These are phyloP conservation scores for Naganishia randhawae DNA, from an alignment of 768 basidiomycete genomes.

Conservation along the genomic window DNA sequence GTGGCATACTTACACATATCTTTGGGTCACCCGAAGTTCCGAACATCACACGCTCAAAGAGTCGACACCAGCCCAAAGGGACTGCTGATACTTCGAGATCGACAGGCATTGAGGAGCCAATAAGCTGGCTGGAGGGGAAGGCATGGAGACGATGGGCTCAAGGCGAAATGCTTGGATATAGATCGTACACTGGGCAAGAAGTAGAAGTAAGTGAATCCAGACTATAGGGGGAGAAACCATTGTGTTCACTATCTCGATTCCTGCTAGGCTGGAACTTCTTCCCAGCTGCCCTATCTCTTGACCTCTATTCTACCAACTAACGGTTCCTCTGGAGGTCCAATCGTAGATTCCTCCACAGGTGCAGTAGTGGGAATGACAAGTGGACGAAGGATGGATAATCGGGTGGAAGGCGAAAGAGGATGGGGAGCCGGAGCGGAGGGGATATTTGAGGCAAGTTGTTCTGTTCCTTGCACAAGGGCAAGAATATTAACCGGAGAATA, in stretches of 20 bases:
- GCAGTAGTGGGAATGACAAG: slow-evolving; percentile 65
- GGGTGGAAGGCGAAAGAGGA: slow-evolving; percentile 58
- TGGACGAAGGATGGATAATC: slow-evolving; percentile 61
- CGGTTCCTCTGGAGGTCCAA: slow-evolving; percentile 69
- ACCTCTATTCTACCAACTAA: slow-evolving; percentile 59
- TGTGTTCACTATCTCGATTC: neutral
- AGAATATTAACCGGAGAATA: neutral
- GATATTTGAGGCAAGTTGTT: slow-evolving; percentile 59
- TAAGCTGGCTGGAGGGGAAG: slow-evolving; percentile 57
- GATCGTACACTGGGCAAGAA: slow-evolving; percentile 55
- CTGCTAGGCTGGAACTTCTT: slow-evolving; percentile 64
- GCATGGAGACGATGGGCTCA: slow-evolving; percentile 52
- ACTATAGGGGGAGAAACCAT: too few relatives aligned
- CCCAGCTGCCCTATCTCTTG: slow-evolving; percentile 60
- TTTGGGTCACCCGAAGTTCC: slow-evolving; percentile 54
- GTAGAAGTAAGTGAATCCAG: slow-evolving; percentile 53
- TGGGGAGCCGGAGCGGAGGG: slow-evolving; percentile 65
- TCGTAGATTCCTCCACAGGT: slow-evolving; percentile 62
- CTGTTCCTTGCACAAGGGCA: neutral
- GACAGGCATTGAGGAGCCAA: neutral
- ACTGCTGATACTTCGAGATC: slow-evolving; percentile 55
- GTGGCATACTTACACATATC: slow-evolving; percentile 58
- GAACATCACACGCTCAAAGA: slow-evolving; percentile 47
- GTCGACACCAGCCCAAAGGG: slow-evolving; percentile 59
- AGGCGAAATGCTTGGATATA: slow-evolving; percentile 28